Percentiles rank a stretch among this genome's conserved stretches.
Evolutionary conservation across 2,329 filamentous ascomycete species (phyloP).

Genomic region (Microsporum ferrugineum): DNA sequence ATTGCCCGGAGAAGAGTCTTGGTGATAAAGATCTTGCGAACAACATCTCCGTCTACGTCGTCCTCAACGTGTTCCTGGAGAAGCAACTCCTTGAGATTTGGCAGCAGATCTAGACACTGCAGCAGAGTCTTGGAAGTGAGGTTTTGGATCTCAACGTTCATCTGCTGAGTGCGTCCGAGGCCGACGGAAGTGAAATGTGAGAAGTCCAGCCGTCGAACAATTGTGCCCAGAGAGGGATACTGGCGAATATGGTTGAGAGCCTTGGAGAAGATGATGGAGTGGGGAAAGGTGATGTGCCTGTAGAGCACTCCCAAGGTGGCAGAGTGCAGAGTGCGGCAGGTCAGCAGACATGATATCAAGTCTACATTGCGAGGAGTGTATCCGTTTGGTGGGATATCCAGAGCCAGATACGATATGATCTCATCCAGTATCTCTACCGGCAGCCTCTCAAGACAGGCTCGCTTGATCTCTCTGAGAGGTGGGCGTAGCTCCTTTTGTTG

Average conservation of each 20-base stretch:
- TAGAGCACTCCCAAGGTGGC: slow-evolving; percentile 66
- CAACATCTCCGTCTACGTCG: slow-evolving; percentile 56
- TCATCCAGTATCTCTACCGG: slow-evolving; percentile 59
- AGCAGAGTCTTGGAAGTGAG: slow-evolving; percentile 62
- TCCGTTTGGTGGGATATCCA: slow-evolving; percentile 65
- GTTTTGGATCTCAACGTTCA: slow-evolving; percentile 64
- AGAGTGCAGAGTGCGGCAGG: slow-evolving; percentile 62
- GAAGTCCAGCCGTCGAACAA: slow-evolving; percentile 70
- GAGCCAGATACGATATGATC: slow-evolving; percentile 62
- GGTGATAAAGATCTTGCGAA: slow-evolving; percentile 58
- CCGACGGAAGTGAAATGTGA: slow-evolving; percentile 75
- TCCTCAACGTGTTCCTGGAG: slow-evolving; percentile 71
- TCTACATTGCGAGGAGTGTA: slow-evolving; percentile 66
- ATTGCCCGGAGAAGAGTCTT: slow-evolving; percentile 54
- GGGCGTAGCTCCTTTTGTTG: slow-evolving; percentile 10
- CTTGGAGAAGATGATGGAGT: slow-evolving; percentile 73
- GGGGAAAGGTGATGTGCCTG: slow-evolving; percentile 67
- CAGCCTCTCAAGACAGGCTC: slow-evolving; percentile 53
- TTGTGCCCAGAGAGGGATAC: slow-evolving; percentile 58
- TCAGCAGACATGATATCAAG: slow-evolving; percentile 61
- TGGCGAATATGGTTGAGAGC: slow-evolving; percentile 58
- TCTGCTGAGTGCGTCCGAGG: slow-evolving; percentile 61
- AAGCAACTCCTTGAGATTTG: slow-evolving; percentile 65
- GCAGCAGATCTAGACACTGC: slow-evolving; percentile 59
- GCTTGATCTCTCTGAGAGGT: slow-evolving; percentile 19